Conservation (phyloP, 495 filamentous ascomycete genomes). For the Penicillium arizonense region DNA sequence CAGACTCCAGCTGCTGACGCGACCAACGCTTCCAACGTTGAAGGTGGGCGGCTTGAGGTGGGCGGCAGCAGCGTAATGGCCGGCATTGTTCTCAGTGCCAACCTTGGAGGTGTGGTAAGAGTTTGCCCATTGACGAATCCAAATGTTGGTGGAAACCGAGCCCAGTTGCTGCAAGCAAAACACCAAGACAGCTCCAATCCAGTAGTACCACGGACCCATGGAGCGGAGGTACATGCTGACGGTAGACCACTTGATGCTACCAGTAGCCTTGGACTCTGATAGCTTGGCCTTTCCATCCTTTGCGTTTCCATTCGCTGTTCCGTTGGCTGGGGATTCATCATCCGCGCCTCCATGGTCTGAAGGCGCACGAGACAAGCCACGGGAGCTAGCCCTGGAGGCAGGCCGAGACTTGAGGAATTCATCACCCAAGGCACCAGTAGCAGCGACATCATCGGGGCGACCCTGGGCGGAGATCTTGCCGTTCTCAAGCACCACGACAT, state of each 20-base stretch:
- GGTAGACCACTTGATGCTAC: conserved; percentile 82
- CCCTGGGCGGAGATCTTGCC: conserved; percentile 79
- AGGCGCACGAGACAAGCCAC: conserved; percentile 68
- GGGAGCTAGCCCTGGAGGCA: conserved; percentile 61
- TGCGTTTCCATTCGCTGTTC: conserved; percentile 21
- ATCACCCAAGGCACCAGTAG: conserved; percentile 81
- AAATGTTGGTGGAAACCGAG: conserved; percentile 82
- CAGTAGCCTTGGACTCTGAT: conserved; percentile 73
- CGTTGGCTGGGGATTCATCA: conserved; percentile 38
- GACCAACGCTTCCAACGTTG: conserved; percentile 39
- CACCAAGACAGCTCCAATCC: conserved; percentile 67
- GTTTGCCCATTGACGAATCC: conserved; percentile 91
- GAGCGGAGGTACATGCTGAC: conserved; percentile 78
- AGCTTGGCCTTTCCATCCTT: conserved; percentile 52
- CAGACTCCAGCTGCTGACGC: conserved; percentile 28
- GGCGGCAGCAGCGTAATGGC: conserved; percentile 40
- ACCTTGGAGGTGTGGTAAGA: conserved; percentile 45
- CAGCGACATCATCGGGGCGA: conserved; percentile 68
- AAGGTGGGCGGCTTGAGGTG: conserved; percentile 43
- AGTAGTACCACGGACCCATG: conserved; percentile 96
- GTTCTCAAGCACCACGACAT: conserved; percentile 84
- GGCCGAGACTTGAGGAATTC: conserved; percentile 74
- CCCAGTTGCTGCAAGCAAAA: conserved; percentile 82
- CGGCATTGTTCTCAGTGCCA: conserved; percentile 21
- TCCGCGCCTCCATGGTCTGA: conserved; percentile 50